Percentiles rank a stretch among this genome's conserved stretches.
These are phyloP conservation scores for Metarhizium anisopliae DNA, from an alignment of 2,329 filamentous ascomycete genomes.

Conservation along the genomic window DNA sequence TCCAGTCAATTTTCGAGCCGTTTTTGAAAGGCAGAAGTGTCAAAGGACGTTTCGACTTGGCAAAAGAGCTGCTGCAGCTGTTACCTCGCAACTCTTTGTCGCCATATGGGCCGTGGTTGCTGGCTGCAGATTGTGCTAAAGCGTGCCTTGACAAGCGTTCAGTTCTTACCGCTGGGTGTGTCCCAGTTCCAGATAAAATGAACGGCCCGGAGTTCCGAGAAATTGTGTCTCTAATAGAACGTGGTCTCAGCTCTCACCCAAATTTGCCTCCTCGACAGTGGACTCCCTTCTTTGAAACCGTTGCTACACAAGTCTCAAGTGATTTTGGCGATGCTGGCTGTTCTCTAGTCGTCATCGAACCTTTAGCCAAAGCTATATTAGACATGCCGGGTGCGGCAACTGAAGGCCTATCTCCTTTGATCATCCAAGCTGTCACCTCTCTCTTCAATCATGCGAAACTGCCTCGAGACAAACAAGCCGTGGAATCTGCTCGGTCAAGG, in stretches of 20 bases:
- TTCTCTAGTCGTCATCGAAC: slow-evolving; percentile 60
- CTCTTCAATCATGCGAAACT: slow-evolving; percentile 40
- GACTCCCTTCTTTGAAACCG: slow-evolving; percentile 46
- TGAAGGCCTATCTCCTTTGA: slow-evolving; percentile 15
- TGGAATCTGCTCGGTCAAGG: slow-evolving; percentile 56
- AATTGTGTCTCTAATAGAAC: slow-evolving; percentile 56
- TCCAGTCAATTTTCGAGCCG: slow-evolving; percentile 44
- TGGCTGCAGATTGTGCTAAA: slow-evolving; percentile 38
- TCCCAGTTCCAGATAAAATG: slow-evolving; percentile 28
- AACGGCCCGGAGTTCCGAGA: slow-evolving; percentile 63
- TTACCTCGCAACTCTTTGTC: slow-evolving; percentile 35
- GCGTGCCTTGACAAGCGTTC: slow-evolving; percentile 28
- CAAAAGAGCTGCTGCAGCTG: slow-evolving; percentile 41
- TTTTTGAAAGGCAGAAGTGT: slow-evolving; percentile 45
- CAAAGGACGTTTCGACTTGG: slow-evolving; percentile 35
- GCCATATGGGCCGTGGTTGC: slow-evolving; percentile 42
- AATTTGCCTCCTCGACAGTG: slow-evolving; percentile 38
- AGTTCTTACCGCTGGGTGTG: background rate
- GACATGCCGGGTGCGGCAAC: slow-evolving; percentile 16
- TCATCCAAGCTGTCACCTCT: slow-evolving; percentile 21
- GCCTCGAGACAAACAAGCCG: slow-evolving; percentile 50
- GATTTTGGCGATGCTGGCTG: slow-evolving; percentile 61
- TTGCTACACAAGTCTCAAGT: slow-evolving; percentile 46
- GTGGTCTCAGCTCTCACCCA: slow-evolving; percentile 44
- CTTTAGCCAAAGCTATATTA: slow-evolving; percentile 49